Conservation (phyloP, 129 eudicot species). For the Daucus carota region DH1_v3.0 NC_030382.2:58186501-58187000, state of each 20-base stretch:
- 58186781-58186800: not conserved
- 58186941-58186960: slow-evolving; percentile 2
- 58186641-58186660: not conserved
- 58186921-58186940: too few relatives aligned
- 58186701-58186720: not conserved
- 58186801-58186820: too few relatives aligned
- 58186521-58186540: too few relatives aligned
- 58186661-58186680: not conserved
- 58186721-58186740: not conserved
- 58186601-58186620: not conserved
- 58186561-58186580: too few relatives aligned
- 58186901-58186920: too few relatives aligned
- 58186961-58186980: slow-evolving; percentile 7
- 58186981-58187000: slow-evolving; percentile 2
- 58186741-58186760: not conserved
- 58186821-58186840: too few relatives aligned
- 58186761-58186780: not conserved
- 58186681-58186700: not conserved
- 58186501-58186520: too few relatives aligned
- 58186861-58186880: too few relatives aligned
- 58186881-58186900: too few relatives aligned
- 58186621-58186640: not conserved
- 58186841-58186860: too few relatives aligned
- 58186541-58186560: too few relatives aligned
- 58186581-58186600: not conserved